Base-by-base conservation (phyloP, 2,329 filamentous ascomycete species). In the Nothophoma quercina region DNA sequence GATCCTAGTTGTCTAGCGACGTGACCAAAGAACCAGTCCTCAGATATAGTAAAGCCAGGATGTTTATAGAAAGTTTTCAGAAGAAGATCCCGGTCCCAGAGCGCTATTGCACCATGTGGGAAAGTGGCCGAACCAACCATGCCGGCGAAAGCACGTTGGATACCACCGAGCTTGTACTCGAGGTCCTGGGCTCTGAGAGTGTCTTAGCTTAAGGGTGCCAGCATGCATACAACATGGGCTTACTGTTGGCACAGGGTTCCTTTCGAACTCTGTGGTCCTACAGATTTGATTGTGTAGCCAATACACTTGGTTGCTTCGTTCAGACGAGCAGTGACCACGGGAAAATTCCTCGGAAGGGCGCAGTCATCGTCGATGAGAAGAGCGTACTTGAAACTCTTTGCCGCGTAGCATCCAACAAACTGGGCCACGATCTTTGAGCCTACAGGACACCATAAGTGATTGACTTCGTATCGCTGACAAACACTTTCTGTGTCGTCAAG, bases 11-110 rank as follows among this genome's bases (percentile, higher is more conserved):
- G 64, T 10, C 79, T 72, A 30, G 77, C 76, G 5, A 77, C 76
- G 60, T 81, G 77, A 1, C 80, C 80, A 30, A 82, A 79, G 65
- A 80, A 82, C 80, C 80, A 82, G 60, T 82, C 79, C 41, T 82
- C 79, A 1, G 76, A 79, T 7, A 82, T 75, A 1, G 71, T 77
- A 59, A 80, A 82, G 0, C 80, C 80, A 0, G 80, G 79, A 54
- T 82, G 80, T 25, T 78, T 70, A 47, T 78, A 67, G 59, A 82
- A 80, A 1, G 75, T 77, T 25, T 75, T 64, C 40, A 78, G 72
- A 7, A 81, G 66, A 29, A 80, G 77, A 15, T 77, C 63, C 1
- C 76, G 71, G 46, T 81, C 60, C 75, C 79, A 82, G 2, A 82
- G 69, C 6, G 76, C 77, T 30, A 82, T 82, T 10, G 79, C 79